phyloP scores from a whole-genome alignment of 1,284 basidiomycete genomes.

The Cystobasidium slooffiae region DNA sequence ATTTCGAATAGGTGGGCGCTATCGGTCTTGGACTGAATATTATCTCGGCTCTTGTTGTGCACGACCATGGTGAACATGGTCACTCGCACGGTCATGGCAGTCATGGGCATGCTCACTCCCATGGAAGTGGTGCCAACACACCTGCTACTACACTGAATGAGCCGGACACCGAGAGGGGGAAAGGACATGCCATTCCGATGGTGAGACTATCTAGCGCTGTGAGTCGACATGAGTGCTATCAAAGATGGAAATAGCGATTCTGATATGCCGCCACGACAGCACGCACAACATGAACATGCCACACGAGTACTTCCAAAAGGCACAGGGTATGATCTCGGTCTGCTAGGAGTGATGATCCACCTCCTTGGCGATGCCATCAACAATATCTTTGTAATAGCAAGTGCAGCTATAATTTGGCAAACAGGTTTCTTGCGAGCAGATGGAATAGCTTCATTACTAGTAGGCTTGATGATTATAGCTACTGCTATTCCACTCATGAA shows the following conservation, averaged over 20 bases:
- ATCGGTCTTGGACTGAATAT: constrained; percentile 41
- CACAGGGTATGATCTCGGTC: constrained; percentile 26
- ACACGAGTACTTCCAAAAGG: background rate
- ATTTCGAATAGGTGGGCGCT: constrained; percentile 13
- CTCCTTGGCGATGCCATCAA: constrained; percentile 43
- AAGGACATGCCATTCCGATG: constrained; percentile 5
- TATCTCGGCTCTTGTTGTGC: constrained; percentile 18
- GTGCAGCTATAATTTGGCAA: constrained; percentile 38
- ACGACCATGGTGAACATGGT: constrained; percentile 33
- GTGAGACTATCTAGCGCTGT: background rate
- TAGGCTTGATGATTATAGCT: constrained; percentile 36
- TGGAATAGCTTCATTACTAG: constrained; percentile 33
- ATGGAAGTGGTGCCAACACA: background rate
- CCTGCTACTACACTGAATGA: background rate
- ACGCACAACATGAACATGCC: constrained; percentile 35
- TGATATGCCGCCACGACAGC: background rate
- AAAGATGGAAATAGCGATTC: background rate
- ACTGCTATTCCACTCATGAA: constrained; percentile 41
- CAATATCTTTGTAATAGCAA: constrained; percentile 36
- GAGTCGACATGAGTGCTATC: background rate
- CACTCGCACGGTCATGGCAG: constrained; percentile 11
- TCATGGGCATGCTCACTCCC: constrained; percentile 2
- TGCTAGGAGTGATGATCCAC: constrained; percentile 40
- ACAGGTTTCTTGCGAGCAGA: constrained; percentile 35
- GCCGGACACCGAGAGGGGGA: constrained; percentile 14